Conservation (phyloP, 225 moss, liverwort and hornwort species). For the Anthoceros angustus region DNA sequence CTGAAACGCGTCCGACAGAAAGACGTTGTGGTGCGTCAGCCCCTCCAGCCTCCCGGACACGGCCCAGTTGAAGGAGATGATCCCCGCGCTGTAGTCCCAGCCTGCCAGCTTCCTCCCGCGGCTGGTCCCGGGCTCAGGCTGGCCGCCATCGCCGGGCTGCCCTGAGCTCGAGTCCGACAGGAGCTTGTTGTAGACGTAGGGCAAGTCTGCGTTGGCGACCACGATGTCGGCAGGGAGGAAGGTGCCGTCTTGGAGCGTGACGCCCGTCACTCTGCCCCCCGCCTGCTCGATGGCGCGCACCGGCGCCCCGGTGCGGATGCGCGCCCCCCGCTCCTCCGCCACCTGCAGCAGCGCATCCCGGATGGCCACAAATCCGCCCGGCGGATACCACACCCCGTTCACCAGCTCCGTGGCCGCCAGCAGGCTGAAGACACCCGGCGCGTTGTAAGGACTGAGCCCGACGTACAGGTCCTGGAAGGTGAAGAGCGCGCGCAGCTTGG, state of each 20-base stretch:
- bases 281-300: conserved; percentile 22
- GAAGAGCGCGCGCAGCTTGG: conserved; percentile 33
- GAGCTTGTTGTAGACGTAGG: conserved; percentile 24
- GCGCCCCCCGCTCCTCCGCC: conserved; percentile 22
- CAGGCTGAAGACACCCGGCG: conserved; percentile 40
- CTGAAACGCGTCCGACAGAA: conserved; percentile 28
- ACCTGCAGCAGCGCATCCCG: conserved; percentile 22
- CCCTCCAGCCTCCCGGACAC: conserved; percentile 14
- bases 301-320: conserved; percentile 12
- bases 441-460: conserved; percentile 38
- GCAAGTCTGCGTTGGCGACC: conserved; percentile 32
- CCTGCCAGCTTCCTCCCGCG: background rate
- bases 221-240: conserved; percentile 21
- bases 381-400: conserved; percentile 38
- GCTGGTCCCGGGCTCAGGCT: background rate
- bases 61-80: conserved; percentile 34
- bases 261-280: conserved; percentile 24
- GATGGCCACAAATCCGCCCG: conserved; percentile 28
- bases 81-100: conserved; percentile 22
- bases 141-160: background rate
- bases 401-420: conserved; percentile 30
- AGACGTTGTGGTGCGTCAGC: conserved; percentile 26
- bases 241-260: conserved; percentile 24
- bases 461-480: conserved; percentile 43
- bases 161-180: conserved; percentile 3